Conservation (phyloP, 306 rosid species). For the Gynostemma pentaphyllum region DNA sequence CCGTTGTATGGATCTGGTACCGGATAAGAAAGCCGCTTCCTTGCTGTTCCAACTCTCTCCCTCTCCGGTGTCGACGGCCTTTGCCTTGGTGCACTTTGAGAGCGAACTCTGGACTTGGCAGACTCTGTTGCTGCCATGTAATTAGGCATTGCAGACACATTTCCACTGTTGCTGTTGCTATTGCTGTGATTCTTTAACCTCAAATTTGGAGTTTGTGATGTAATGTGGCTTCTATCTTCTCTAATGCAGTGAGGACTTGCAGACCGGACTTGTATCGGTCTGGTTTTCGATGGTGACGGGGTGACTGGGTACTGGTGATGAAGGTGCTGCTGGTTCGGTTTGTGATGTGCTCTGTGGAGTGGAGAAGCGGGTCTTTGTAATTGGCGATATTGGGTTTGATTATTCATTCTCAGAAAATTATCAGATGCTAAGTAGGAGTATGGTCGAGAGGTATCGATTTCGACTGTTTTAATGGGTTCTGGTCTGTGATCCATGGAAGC, state of each 20-base stretch:
- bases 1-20: constrained; percentile 57
- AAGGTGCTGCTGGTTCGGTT: constrained; percentile 15
- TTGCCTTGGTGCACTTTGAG: constrained; percentile 92
- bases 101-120: constrained; percentile 78
- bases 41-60: constrained; percentile 70
- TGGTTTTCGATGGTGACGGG: constrained; percentile 68
- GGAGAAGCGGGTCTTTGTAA: constrained; percentile 52
- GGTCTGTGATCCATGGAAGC: constrained; percentile 75
- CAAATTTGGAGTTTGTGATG: constrained; percentile 82
- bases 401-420: constrained; percentile 52
- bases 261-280: constrained; percentile 64
- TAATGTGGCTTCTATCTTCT: constrained; percentile 45
- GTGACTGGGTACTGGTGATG: constrained; percentile 50
- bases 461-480: constrained; percentile 65
- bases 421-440: constrained; percentile 43
- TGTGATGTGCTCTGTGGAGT: constrained; percentile 30
- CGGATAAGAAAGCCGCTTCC: constrained; percentile 82
- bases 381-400: constrained; percentile 42
- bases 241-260: constrained; percentile 63
- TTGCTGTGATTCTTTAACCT: constrained; percentile 59
- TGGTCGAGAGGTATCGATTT: constrained; percentile 83
- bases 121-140: constrained; percentile 99
- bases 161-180: constrained; percentile 14
- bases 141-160: constrained; percentile 41
- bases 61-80: constrained; percentile 81